Evolutionary conservation across 352 stramenopile species (phyloP).

Genomic region (Pythium dissotocum): DNA sequence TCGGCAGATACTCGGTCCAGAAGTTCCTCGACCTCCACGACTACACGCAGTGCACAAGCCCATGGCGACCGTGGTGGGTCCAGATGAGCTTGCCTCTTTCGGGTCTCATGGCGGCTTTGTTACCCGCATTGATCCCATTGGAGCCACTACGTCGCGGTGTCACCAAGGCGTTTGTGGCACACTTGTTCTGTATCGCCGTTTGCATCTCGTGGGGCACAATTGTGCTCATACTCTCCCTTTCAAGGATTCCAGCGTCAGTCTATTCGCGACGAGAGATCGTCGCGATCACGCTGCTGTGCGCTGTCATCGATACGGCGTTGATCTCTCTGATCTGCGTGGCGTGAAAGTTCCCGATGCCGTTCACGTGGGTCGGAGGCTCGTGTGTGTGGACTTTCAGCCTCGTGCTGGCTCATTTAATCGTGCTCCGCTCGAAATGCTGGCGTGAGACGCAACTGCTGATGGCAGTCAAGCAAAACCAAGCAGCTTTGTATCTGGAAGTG

Average conservation of each 20-base stretch:
- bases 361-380: constrained; percentile 4
- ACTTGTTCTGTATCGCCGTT: not conserved
- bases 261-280: not conserved
- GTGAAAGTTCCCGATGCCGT: constrained; percentile 20
- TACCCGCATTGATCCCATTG: not conserved
- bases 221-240: not conserved
- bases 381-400: not conserved
- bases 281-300: not conserved
- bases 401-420: constrained; percentile 11
- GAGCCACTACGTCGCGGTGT: not conserved
- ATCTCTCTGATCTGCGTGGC: not conserved
- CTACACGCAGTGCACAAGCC: not conserved
- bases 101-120: not conserved
- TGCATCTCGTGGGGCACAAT: not conserved
- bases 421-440: constrained; percentile 8
- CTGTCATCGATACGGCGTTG: not conserved
- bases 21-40: constrained; percentile 10
- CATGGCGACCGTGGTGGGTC: not conserved
- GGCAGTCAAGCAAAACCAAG: not conserved
- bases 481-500: not conserved
- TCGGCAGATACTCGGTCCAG: constrained; percentile 3
- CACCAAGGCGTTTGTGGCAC: not conserved
- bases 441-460: not conserved
- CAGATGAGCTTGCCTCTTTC: not conserved
- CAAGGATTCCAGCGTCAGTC: not conserved